phyloP scores from a whole-genome alignment of 306 rosid genomes.

The Morella rubra region DNA sequence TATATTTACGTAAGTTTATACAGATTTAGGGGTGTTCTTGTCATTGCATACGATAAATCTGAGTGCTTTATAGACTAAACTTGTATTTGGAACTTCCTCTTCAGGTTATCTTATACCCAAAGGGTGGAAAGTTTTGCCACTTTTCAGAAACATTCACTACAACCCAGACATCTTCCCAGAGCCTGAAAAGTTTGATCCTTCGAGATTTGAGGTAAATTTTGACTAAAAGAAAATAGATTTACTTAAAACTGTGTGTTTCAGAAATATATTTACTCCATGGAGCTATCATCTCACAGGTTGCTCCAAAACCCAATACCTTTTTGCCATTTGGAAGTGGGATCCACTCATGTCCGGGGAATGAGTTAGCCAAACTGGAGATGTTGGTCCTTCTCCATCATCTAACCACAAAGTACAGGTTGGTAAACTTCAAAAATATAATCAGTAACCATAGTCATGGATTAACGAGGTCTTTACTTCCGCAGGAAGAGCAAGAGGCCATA shows the following conservation, averaged over 20 bases:
- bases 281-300: conserved; percentile 46
- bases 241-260: too few species aligned
- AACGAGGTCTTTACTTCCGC: too few species aligned
- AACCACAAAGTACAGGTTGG: conserved; percentile 90
- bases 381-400: conserved; percentile 83
- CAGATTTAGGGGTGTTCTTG: neutral
- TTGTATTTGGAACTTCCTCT: conserved; percentile 19
- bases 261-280: neutral
- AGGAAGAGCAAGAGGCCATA: too few species aligned
- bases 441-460: neutral
- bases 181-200: conserved; percentile 87
- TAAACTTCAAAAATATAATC: conserved; percentile 16
- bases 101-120: conserved; percentile 88
- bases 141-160: conserved; percentile 93
- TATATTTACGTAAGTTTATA: conserved; percentile 31
- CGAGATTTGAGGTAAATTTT: conserved; percentile 84
- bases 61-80: conserved; percentile 1
- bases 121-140: conserved; percentile 97
- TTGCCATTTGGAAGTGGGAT: conserved; percentile 98
- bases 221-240: neutral
- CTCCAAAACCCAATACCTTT: conserved; percentile 84
- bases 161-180: conserved; percentile 73
- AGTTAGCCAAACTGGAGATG: conserved; percentile 90
- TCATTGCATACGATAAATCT: neutral
- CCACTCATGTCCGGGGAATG: conserved; percentile 97